Conservation (phyloP, 2,329 filamentous ascomycete genomes). For the Colletotrichum echinochloae region DNA sequence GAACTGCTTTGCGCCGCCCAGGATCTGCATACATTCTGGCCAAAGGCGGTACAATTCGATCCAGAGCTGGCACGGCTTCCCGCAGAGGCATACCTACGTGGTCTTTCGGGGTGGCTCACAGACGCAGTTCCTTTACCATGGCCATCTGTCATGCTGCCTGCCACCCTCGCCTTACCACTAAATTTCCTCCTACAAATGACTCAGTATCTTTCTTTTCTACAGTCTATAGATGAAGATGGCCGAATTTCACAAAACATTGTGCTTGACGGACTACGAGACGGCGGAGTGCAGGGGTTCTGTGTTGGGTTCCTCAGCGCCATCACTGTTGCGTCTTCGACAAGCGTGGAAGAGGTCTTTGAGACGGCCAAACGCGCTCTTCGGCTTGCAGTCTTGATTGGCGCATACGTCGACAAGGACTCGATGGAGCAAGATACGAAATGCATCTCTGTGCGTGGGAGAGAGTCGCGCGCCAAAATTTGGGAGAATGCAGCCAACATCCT, state of each 20-base stretch:
- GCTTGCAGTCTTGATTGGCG: slow-evolving; percentile 53
- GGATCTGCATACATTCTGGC: background rate
- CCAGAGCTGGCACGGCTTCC: background rate
- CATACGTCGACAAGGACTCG: slow-evolving; percentile 51
- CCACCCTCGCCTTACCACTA: slow-evolving; percentile 3
- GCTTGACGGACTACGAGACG: background rate
- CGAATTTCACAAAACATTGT: background rate
- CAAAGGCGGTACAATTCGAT: background rate
- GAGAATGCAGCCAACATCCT: background rate
- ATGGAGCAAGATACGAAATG: slow-evolving; percentile 43
- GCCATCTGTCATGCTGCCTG: background rate
- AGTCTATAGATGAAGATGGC: background rate
- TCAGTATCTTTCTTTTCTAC: background rate
- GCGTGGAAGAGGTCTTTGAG: slow-evolving; percentile 46
- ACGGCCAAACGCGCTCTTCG: slow-evolving; percentile 54
- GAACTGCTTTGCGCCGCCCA: background rate
- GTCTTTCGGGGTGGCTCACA: background rate
- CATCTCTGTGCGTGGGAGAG: background rate
- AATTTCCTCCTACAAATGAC: slow-evolving; percentile 21
- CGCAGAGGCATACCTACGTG: background rate
- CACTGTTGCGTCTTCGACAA: slow-evolving; percentile 49
- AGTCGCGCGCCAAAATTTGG: fast-evolving
- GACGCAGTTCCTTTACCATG: background rate
- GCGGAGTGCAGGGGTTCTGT: slow-evolving; percentile 50
- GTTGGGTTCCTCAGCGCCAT: slow-evolving; percentile 54